These are phyloP conservation scores for Coemansia biformis DNA, from an alignment of 192 early-diverging fungal species.

Conservation along the genomic window DNA sequence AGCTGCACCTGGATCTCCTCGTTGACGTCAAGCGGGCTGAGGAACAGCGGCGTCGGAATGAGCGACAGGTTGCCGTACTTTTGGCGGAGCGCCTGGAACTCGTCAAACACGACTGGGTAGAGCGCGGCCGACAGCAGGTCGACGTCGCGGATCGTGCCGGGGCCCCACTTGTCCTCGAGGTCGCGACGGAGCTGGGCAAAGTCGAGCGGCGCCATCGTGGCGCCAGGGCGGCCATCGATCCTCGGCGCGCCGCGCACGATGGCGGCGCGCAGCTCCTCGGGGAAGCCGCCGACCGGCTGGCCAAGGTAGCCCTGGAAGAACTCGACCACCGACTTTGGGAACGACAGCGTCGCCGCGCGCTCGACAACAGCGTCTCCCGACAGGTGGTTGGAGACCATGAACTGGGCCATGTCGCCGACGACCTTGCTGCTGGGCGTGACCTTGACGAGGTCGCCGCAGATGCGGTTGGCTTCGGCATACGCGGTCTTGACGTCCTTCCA, in stretches of 20 bases:
- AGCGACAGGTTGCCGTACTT: conserved; percentile 83
- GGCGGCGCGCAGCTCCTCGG: conserved; percentile 75
- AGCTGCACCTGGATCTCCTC: conserved; percentile 87
- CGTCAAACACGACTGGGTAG: conserved; percentile 91
- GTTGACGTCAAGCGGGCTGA: conserved; percentile 75
- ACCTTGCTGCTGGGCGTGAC: conserved; percentile 98
- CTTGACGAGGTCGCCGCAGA: conserved; percentile 96
- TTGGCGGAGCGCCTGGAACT: conserved; percentile 67
- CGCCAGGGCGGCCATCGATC: conserved; percentile 84
- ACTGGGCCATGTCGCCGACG: conserved; percentile 96
- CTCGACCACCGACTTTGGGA: conserved; percentile 91
- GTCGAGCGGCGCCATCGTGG: conserved; percentile 71
- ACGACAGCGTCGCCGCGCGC: conserved; percentile 73
- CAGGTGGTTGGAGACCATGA: conserved; percentile 91
- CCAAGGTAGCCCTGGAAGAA: conserved; percentile 97
- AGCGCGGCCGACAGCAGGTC: conserved; percentile 84
- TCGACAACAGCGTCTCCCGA: conserved; percentile 68
- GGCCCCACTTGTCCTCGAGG: conserved; percentile 77
- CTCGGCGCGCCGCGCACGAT: conserved; percentile 73
- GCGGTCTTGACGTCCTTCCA: conserved; percentile 94
- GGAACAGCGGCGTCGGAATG: conserved; percentile 88
- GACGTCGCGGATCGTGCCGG: conserved; percentile 70
- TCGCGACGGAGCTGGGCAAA: conserved; percentile 66
- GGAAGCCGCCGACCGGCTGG: conserved; percentile 92
- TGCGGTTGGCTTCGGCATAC: conserved; percentile 82